These are phyloP conservation scores for Talaromyces ruber DNA, from an alignment of 495 filamentous ascomycete species.

Conservation along the genomic window DNA sequence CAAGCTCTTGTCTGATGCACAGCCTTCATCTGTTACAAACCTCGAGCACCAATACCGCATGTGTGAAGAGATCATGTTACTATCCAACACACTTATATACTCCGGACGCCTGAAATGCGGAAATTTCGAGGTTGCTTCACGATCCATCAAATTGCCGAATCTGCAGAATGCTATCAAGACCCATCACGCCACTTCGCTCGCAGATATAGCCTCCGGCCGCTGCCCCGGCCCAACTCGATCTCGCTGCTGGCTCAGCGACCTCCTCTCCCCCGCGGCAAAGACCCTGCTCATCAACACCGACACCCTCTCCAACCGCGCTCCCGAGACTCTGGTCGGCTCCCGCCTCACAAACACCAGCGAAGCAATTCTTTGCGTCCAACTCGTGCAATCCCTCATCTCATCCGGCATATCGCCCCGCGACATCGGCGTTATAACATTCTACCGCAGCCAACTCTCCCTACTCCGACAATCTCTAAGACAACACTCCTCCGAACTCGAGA, in stretches of 20 bases:
- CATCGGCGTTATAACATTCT: slow-evolving; percentile 98
- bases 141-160: slow-evolving; percentile 50
- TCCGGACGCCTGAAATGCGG: slow-evolving; percentile 83
- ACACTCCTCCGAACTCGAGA: slow-evolving; percentile 57
- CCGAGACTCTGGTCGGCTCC: slow-evolving; percentile 65
- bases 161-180: slow-evolving; percentile 46
- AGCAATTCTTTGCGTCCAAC: slow-evolving; percentile 61
- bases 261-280: slow-evolving; percentile 59
- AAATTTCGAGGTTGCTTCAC: slow-evolving; percentile 60
- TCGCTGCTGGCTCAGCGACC: slow-evolving; percentile 75
- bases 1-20: slow-evolving; percentile 79
- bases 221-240: slow-evolving; percentile 43
- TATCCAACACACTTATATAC: slow-evolving; percentile 92
- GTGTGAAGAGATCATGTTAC: slow-evolving; percentile 91
- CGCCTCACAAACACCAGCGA: slow-evolving; percentile 82
- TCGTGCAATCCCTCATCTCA: slow-evolving; percentile 68
- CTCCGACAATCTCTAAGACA: slow-evolving; percentile 47
- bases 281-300: slow-evolving; percentile 89
- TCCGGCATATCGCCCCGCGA: slow-evolving; percentile 64
- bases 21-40: slow-evolving; percentile 78
- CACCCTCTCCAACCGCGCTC: slow-evolving; percentile 47
- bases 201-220: slow-evolving; percentile 18
- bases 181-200: slow-evolving; percentile 40
- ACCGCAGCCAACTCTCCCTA: slow-evolving; percentile 77
- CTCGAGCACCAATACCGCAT: slow-evolving; percentile 97